Percentiles rank a stretch among this genome's conserved stretches.
Conservation (phyloP, 176 grass and related monocot species). For the Otatea glauca region DNA sequence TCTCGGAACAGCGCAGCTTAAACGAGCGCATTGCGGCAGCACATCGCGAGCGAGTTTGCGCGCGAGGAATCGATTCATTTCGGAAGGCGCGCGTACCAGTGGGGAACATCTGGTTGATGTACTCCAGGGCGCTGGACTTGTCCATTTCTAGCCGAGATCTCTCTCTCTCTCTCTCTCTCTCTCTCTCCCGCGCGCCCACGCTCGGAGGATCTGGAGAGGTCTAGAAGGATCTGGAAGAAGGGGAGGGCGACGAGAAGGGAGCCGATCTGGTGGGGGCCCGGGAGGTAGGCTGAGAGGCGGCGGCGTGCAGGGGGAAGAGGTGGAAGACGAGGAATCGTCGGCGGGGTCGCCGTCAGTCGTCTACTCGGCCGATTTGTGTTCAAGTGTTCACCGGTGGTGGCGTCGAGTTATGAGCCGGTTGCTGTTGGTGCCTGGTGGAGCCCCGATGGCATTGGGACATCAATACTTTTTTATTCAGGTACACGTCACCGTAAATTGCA, state of each 20-base stretch:
- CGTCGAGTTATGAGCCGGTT: conserved; percentile 33
- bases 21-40: conserved; percentile 47
- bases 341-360: conserved; percentile 47
- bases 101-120: conserved; percentile 99
- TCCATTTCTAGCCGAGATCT: conserved; percentile 69
- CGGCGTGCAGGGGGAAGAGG: not conserved
- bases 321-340: conserved; percentile 41
- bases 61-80: conserved; percentile 36
- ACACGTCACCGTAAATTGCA: too few species aligned
- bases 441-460: not conserved
- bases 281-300: not conserved
- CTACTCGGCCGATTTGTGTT: conserved; percentile 46
- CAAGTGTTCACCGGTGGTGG: conserved; percentile 44
- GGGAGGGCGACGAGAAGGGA: not conserved
- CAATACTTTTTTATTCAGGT: too few species aligned
- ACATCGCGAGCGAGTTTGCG: conserved; percentile 9
- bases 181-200: conserved; percentile 42
- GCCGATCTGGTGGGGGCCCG: conserved; percentile 32
- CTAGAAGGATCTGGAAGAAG: conserved; percentile 44
- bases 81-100: conserved; percentile 51
- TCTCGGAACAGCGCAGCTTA: conserved; percentile 25
- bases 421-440: conserved; percentile 35
- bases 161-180: conserved; percentile 48
- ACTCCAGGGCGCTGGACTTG: conserved; percentile 95
- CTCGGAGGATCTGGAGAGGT: conserved; percentile 45